These are phyloP conservation scores for Sordariomycetes sp. DNA, from an alignment of 2,329 filamentous ascomycete genomes.

Conservation along the genomic window DNA sequence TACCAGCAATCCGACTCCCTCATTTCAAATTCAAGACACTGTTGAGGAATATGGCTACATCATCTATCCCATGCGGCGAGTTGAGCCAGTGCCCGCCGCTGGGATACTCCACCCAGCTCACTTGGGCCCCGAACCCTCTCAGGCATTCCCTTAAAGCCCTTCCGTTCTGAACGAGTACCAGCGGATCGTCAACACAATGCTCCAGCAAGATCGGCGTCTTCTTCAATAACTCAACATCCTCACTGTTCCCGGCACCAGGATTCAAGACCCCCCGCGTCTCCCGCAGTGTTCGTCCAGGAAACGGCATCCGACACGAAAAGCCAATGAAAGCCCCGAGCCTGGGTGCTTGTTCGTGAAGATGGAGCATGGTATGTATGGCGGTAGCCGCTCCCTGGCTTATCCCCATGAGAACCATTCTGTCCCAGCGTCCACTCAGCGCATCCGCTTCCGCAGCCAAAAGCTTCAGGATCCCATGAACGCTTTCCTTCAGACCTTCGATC, in stretches of 20 bases:
- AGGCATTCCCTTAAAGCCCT: conserved; percentile 23
- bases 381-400: conserved; percentile 38
- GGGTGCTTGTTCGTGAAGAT: conserved; percentile 14
- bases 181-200: conserved; percentile 33
- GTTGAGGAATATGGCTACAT: no score
- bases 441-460: conserved; percentile 25
- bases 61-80: conserved; percentile 30
- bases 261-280: conserved; percentile 21
- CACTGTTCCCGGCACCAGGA: conserved; percentile 8
- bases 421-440: conserved; percentile 23
- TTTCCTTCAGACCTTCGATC: conserved; percentile 26
- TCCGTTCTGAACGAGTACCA: conserved; percentile 28
- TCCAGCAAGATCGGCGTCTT: conserved; percentile 34
- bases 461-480: conserved; percentile 19
- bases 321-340: conserved; percentile 24
- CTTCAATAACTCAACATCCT: conserved; percentile 17
- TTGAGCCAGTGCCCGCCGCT: conserved; percentile 35
- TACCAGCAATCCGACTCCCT: no score
- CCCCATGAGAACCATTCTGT: conserved; percentile 31
- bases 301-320: conserved; percentile 26
- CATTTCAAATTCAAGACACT: no score
- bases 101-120: conserved; percentile 30
- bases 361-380: conserved; percentile 25
- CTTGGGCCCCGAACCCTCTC: conserved; percentile 23
- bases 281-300: conserved; percentile 18